Evolutionary conservation across 2,329 filamentous ascomycete genomes (phyloP).

Genomic region (Cercospora beticola): DNA sequence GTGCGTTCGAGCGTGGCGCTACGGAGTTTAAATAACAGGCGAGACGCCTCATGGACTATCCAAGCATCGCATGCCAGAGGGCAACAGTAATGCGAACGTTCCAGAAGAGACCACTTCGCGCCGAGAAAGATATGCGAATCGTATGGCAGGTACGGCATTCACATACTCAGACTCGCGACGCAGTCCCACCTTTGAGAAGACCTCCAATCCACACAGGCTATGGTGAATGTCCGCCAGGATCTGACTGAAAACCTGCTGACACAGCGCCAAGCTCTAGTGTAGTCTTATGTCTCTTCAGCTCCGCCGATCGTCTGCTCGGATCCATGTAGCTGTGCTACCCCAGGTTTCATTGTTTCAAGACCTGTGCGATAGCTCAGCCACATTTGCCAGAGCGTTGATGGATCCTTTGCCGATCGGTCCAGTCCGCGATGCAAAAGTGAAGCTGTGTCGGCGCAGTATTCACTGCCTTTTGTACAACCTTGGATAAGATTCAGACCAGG

Average conservation of each 20-base stretch:
- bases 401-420: background rate
- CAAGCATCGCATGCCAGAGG: background rate
- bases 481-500: background rate
- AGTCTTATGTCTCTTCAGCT: background rate
- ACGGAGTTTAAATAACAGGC: background rate
- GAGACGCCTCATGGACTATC: background rate
- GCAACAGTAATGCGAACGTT: background rate
- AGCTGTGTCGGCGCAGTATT: background rate
- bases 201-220: background rate
- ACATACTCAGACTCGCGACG: background rate
- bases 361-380: background rate
- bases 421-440: background rate
- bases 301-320: background rate
- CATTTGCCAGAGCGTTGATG: background rate
- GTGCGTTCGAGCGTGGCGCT: background rate
- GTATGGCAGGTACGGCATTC: background rate
- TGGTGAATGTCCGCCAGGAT: background rate
- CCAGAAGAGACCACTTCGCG: background rate
- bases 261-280: background rate
- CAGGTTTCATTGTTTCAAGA: background rate
- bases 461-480: background rate
- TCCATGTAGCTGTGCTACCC: background rate
- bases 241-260: background rate
- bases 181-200: background rate
- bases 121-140: background rate